phyloP scores from a whole-genome alignment of 169 alveolate species.

The Plasmodium ovale region DNA sequence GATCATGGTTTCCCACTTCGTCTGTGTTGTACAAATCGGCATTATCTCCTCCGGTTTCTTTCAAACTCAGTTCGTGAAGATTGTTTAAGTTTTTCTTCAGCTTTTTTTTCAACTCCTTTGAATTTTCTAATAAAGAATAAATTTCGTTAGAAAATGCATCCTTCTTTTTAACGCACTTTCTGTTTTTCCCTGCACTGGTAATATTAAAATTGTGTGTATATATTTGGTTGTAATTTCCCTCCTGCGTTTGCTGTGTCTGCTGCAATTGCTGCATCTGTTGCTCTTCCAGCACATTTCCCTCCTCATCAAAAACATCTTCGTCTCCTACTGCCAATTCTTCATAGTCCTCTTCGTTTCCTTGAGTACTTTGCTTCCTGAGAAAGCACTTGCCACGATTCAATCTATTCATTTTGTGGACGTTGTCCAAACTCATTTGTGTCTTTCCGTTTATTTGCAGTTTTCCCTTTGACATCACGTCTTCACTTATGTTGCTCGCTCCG shows the following conservation, averaged over 20 bases:
- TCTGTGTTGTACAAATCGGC: neutral
- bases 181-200: neutral
- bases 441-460: no score
- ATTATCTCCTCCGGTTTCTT: neutral
- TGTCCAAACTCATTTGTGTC: no score
- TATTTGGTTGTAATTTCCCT: constrained; percentile 10
- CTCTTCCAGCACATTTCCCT: no score
- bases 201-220: constrained; percentile 17
- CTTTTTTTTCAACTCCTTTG: constrained; percentile 3
- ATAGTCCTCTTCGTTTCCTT: no score
- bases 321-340: no score
- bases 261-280: no score
- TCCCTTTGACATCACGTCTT: no score
- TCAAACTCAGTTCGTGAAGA: constrained; percentile 18
- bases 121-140: constrained; percentile 22
- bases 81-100: constrained; percentile 4
- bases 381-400: no score
- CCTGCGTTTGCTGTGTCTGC: no score
- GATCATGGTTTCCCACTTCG: constrained; percentile 3
- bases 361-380: no score
- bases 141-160: constrained; percentile 14
- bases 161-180: constrained; percentile 8
- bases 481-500: neutral
- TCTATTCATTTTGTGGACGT: no score
- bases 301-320: no score